Percentiles rank a stretch among this genome's conserved stretches.
Conservation (phyloP, 768 basidiomycete species). For the Tricholoma terreum region DNA sequence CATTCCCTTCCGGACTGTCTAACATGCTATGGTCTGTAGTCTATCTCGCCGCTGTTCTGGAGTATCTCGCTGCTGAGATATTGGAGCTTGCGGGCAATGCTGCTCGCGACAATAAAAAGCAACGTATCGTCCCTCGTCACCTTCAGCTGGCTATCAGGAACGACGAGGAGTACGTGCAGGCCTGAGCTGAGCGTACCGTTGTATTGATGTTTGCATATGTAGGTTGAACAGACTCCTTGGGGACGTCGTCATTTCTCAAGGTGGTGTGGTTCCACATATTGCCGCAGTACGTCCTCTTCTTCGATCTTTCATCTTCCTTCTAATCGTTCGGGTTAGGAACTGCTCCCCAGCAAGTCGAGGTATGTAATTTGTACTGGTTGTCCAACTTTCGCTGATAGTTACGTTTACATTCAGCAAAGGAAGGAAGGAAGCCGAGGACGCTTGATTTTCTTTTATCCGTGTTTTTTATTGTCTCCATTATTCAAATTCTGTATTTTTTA, state of each 20-base stretch:
- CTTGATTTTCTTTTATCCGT: neutral
- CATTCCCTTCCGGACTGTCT: neutral
- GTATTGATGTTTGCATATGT: slow-evolving; percentile 4
- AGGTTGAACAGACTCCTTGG: slow-evolving; percentile 72
- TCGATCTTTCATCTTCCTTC: neutral
- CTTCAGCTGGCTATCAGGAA: slow-evolving; percentile 93
- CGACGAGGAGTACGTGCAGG: slow-evolving; percentile 71
- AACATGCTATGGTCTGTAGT: slow-evolving; percentile 39
- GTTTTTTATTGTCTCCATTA: slow-evolving; percentile 17
- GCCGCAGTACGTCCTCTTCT: slow-evolving; percentile 33
- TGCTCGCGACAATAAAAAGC: slow-evolving; percentile 90
- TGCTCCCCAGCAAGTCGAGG: slow-evolving; percentile 40
- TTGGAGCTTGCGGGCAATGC: slow-evolving; percentile 91
- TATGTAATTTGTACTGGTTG: slow-evolving; percentile 7
- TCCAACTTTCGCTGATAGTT: neutral
- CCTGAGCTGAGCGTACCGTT: neutral
- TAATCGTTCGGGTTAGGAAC: slow-evolving; percentile 29
- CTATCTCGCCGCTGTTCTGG: slow-evolving; percentile 89
- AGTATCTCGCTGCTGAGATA: slow-evolving; percentile 91
- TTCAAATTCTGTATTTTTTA: slow-evolving; percentile 16
- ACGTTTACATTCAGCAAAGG: slow-evolving; percentile 26
- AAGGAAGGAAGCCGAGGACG: slow-evolving; percentile 41
- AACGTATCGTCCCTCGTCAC: slow-evolving; percentile 94
- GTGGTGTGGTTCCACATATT: slow-evolving; percentile 89
- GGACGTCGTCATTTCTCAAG: slow-evolving; percentile 90